A percentile compares a stretch with the other conserved stretches of the same genome.
Evolutionary conservation across 2,329 filamentous ascomycete species (phyloP).

Genomic region (Fusarium sp.): DNA sequence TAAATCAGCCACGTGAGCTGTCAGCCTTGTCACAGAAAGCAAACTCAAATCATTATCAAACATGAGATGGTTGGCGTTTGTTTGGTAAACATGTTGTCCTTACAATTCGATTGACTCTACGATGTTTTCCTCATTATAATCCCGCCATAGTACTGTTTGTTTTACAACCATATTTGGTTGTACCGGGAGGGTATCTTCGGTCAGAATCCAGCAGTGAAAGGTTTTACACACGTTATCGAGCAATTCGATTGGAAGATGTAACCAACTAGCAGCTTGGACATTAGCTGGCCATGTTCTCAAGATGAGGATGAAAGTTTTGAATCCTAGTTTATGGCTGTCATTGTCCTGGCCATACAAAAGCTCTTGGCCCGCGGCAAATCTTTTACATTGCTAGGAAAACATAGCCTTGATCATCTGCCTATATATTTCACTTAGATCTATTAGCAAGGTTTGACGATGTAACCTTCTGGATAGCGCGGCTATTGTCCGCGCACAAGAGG

Average conservation of each 20-base stretch:
- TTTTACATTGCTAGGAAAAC: not conserved
- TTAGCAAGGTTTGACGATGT: not conserved
- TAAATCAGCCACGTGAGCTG: not conserved
- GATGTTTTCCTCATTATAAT: not conserved
- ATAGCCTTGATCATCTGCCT: fast-evolving
- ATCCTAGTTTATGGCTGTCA: fast-evolving
- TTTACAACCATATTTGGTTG: too few relatives aligned
- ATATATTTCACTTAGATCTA: too few relatives aligned
- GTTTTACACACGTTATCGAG: not conserved
- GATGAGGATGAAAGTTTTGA: not conserved
- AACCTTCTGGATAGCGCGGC: not conserved
- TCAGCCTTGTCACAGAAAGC: not conserved
- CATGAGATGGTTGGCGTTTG: too few relatives aligned
- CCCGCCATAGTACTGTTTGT: too few relatives aligned
- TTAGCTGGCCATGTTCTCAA: not conserved
- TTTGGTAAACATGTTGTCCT: not conserved
- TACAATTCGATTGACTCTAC: not conserved
- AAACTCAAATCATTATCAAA: not conserved
- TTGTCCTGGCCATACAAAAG: fast-evolving
- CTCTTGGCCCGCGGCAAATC: too few relatives aligned
- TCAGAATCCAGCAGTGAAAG: not conserved
- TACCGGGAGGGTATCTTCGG: too few relatives aligned
- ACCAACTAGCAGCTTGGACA: not conserved
- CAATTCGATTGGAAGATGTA: too few relatives aligned
- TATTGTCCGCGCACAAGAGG: fast-evolving